These are phyloP conservation scores for Nepenthes mirabilis DNA, from an alignment of 148 eudicot species.

Conservation along the genomic window DNA sequence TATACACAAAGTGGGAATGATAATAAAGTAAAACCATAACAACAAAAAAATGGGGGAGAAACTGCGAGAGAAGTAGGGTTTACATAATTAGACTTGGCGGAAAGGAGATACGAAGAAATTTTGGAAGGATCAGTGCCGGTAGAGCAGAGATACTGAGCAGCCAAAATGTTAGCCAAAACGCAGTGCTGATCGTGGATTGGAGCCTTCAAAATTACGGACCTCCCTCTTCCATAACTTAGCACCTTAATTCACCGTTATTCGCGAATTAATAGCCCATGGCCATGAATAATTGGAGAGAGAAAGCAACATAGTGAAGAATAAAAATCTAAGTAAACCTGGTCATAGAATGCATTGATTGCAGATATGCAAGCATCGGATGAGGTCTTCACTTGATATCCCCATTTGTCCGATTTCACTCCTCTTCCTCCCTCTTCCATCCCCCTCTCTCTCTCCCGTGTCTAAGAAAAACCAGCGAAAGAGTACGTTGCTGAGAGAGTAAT, in stretches of 20 bases:
- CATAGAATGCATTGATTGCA: constrained; percentile 60
- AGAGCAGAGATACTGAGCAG: constrained; percentile 34
- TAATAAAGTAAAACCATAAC: too few species aligned
- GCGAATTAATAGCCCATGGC: background rate
- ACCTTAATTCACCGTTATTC: constrained; percentile 25
- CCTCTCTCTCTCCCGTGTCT: background rate
- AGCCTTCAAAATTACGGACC: constrained; percentile 63
- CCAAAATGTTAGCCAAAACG: constrained; percentile 67
- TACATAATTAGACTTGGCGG: constrained; percentile 58
- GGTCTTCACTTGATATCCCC: constrained; percentile 72
- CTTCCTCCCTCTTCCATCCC: constrained; percentile 9
- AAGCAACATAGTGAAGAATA: background rate
- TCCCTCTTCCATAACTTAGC: constrained; percentile 56
- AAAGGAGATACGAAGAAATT: constrained; percentile 31
- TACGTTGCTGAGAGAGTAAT: too few species aligned
- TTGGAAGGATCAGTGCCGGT: constrained; percentile 19
- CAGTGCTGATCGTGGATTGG: constrained; percentile 49
- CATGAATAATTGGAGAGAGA: background rate
- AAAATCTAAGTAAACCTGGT: constrained; percentile 35
- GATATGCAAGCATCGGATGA: constrained; percentile 58
- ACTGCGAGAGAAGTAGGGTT: background rate
- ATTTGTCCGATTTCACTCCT: constrained; percentile 37
- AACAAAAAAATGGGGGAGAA: too few species aligned
- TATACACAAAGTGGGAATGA: constrained; percentile 7
- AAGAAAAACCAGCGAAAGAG: too few species aligned